These are phyloP conservation scores for Chrysoporthe puriensis DNA, from an alignment of 2,329 filamentous ascomycete genomes.

Conservation along the genomic window DNA sequence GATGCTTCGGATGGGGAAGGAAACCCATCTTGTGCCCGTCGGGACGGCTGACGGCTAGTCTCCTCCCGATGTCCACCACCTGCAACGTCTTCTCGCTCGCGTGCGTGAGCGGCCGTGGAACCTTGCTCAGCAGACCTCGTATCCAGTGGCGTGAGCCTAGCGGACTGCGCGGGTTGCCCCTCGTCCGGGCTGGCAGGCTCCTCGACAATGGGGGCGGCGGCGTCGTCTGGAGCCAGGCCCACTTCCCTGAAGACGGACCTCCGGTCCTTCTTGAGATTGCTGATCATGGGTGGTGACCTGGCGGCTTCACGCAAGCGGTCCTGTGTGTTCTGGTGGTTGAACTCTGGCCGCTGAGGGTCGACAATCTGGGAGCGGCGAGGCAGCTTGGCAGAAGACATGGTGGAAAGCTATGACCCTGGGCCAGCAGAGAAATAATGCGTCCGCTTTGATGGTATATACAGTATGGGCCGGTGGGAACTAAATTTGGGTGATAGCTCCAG, in stretches of 20 bases:
- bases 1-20: constrained; percentile 21
- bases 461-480: neutral
- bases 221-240: constrained; percentile 47
- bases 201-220: constrained; percentile 31
- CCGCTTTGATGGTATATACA: neutral
- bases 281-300: constrained; percentile 43
- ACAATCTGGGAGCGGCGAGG: constrained; percentile 1
- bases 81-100: constrained; percentile 7
- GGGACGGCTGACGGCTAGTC: neutral
- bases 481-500: neutral
- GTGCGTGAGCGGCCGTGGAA: constrained; percentile 30
- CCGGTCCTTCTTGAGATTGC: constrained; percentile 53
- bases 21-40: neutral
- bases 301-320: constrained; percentile 56
- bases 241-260: constrained; percentile 58
- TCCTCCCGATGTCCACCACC: no score
- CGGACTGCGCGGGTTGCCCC: constrained; percentile 32
- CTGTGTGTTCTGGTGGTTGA: constrained; percentile 55
- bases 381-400: constrained; percentile 21
- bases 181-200: constrained; percentile 38
- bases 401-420: neutral
- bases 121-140: constrained; percentile 6
- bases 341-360: constrained; percentile 45
- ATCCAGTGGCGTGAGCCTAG: constrained; percentile 34
- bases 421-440: constrained; percentile 6